A percentile compares a stretch with the other conserved stretches of the same genome.
Conservation (phyloP, 2,329 filamentous ascomycete species). For the Aureobasidium sp. region DNA sequence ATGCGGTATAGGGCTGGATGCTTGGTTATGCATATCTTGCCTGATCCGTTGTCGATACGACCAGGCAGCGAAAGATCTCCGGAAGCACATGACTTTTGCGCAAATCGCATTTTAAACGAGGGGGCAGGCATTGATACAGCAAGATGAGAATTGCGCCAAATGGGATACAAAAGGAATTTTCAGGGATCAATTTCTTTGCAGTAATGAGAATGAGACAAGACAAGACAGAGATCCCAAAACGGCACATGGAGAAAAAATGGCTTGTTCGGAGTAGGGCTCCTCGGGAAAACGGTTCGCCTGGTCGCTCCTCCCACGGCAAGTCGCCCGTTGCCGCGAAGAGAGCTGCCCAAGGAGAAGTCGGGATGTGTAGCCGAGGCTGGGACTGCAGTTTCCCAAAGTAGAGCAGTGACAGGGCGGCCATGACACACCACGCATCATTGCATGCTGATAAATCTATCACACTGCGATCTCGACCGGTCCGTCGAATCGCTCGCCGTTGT, state of each 20-base stretch:
- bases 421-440: not conserved
- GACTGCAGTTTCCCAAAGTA: not conserved
- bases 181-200: not conserved
- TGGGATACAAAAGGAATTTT: not conserved
- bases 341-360: not conserved
- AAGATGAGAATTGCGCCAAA: not conserved
- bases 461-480: not conserved
- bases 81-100: not conserved
- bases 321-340: not conserved
- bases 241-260: not conserved
- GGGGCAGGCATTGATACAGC: not conserved
- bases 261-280: not conserved
- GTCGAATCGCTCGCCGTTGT: not conserved
- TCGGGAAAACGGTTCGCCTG: not conserved
- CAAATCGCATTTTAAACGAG: too few relatives aligned
- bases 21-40: not conserved
- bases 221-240: not conserved
- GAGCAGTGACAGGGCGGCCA: not conserved
- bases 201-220: not conserved
- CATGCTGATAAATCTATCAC: not conserved
- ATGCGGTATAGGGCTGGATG: not conserved
- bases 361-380: not conserved
- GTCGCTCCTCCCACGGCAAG: not conserved
- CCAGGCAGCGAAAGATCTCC: not conserved
- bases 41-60: not conserved